A percentile compares a stretch with the other conserved stretches of the same genome.
phyloP scores from a whole-genome alignment of 2,329 filamentous ascomycete genomes.

The Akanthomyces uredinophilus region DNA sequence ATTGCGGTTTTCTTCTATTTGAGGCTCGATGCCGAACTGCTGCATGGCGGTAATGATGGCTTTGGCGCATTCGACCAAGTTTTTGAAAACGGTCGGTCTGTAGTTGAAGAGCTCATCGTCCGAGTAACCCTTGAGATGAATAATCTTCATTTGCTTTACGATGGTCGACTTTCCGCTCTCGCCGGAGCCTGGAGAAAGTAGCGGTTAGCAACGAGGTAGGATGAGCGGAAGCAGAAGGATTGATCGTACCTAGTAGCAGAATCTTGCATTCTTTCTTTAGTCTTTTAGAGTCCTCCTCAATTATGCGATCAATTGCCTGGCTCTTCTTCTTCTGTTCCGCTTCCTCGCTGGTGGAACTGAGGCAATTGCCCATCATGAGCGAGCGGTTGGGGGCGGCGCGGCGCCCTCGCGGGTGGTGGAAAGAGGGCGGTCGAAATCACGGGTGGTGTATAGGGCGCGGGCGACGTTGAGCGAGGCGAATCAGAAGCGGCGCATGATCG shows the following conservation, averaged over 20 bases:
- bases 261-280: slow-evolving; percentile 99
- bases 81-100: slow-evolving; percentile 96
- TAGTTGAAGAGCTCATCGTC: slow-evolving; percentile 91
- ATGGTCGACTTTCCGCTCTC: slow-evolving; percentile 99
- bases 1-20: slow-evolving; percentile 64
- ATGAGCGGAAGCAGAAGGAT: slow-evolving; percentile 6
- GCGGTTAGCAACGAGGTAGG: slow-evolving; percentile 18
- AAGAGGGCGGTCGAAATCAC: background rate
- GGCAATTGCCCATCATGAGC: slow-evolving; percentile 80
- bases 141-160: slow-evolving; percentile 99
- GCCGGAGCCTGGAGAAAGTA: slow-evolving; percentile 66
- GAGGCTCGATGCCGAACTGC: slow-evolving; percentile 81
- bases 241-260: slow-evolving; percentile 72
- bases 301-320: slow-evolving; percentile 86
- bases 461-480: background rate
- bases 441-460: background rate
- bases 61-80: slow-evolving; percentile 93
- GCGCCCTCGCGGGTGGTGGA: background rate
- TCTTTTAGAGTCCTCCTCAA: slow-evolving; percentile 91
- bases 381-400: slow-evolving; percentile 2
- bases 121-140: slow-evolving; percentile 96
- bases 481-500: slow-evolving; percentile 10
- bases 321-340: slow-evolving; percentile 92
- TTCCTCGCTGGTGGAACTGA: slow-evolving; percentile 83
- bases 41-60: slow-evolving; percentile 86